These are phyloP conservation scores for Oligophagozyma castellii DNA, from an alignment of 1,139 yeast species.

Conservation along the genomic window DNA sequence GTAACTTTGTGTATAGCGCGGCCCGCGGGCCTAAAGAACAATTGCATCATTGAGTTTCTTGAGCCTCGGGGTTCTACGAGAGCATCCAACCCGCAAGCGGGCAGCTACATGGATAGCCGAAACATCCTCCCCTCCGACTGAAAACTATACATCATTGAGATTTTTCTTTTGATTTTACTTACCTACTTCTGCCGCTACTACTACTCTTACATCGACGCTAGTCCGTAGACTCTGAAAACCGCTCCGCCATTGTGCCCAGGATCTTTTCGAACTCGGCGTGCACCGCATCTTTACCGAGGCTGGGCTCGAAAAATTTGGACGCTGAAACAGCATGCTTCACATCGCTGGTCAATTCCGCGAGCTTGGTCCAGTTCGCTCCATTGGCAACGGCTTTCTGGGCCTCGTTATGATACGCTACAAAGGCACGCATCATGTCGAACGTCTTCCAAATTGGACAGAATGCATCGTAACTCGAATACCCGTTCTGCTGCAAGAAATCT, in stretches of 20 bases:
- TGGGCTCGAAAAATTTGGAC: constrained; percentile 91
- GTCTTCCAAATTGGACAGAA: constrained; percentile 99
- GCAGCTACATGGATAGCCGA: too few species aligned
- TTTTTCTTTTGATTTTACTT: too few species aligned
- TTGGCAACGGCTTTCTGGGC: constrained; percentile 93
- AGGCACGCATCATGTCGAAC: constrained; percentile 92
- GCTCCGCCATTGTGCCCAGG: constrained; percentile 64
- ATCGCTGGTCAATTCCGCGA: constrained; percentile 76
- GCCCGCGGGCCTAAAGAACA: too few species aligned
- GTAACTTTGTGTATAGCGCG: too few species aligned
- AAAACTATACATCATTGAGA: too few species aligned
- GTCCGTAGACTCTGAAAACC: constrained; percentile 92
- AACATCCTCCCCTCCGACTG: too few species aligned
- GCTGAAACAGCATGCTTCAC: constrained; percentile 89
- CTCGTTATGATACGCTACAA: constrained; percentile 82
- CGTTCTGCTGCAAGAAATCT: constrained; percentile 97
- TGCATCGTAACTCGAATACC: constrained; percentile 94
- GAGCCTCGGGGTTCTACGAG: too few species aligned
- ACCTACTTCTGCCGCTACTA: too few species aligned
- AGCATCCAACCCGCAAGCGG: too few species aligned
- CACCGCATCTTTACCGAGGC: constrained; percentile 75
- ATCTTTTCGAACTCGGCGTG: constrained; percentile 65
- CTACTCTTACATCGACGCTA: too few species aligned
- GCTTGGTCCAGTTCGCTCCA: constrained; percentile 91
- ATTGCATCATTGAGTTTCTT: too few species aligned